Percentiles rank a stretch among this genome's conserved stretches.
Evolutionary conservation across 2,329 filamentous ascomycete species (phyloP).

Genomic region (Capronia epimyces): DNA sequence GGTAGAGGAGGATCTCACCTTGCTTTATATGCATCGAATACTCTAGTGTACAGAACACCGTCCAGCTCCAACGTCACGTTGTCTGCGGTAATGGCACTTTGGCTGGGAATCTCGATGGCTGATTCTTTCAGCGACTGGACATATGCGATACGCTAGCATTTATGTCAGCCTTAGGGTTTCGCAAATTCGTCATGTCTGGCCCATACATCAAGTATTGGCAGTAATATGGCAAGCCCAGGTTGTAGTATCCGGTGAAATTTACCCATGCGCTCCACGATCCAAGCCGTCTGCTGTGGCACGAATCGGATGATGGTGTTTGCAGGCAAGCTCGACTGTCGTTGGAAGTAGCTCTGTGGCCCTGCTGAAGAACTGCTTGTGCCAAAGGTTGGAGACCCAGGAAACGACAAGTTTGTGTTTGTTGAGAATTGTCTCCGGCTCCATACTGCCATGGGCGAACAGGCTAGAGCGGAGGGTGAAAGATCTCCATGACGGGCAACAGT

Average conservation of each 20-base stretch:
- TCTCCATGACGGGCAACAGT: constrained; percentile 4
- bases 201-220: constrained; percentile 71
- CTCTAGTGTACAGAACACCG: constrained; percentile 88
- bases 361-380: constrained; percentile 34
- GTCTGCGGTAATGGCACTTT: constrained; percentile 96
- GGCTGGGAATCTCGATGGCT: constrained; percentile 93
- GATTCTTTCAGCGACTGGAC: constrained; percentile 96
- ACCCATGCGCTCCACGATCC: constrained; percentile 99
- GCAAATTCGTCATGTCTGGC: background rate
- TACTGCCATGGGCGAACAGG: constrained; percentile 25
- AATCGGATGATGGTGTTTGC: constrained; percentile 94
- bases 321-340: constrained; percentile 61
- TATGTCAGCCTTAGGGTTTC: constrained; percentile 4
- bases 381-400: constrained; percentile 33
- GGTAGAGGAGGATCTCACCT: constrained; percentile 54
- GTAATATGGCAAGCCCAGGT: constrained; percentile 80
- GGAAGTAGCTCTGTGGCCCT: constrained; percentile 69
- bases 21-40: constrained; percentile 97
- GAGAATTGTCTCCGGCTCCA: constrained; percentile 27
- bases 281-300: constrained; percentile 98
- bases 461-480: constrained; percentile 11
- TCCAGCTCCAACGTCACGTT: constrained; percentile 96
- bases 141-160: constrained; percentile 71
- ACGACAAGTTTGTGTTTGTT: constrained; percentile 10
- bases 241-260: constrained; percentile 91